These are phyloP conservation scores for Avena insularis DNA, from an alignment of 176 grass and related monocot species.

Conservation along the genomic window DNA sequence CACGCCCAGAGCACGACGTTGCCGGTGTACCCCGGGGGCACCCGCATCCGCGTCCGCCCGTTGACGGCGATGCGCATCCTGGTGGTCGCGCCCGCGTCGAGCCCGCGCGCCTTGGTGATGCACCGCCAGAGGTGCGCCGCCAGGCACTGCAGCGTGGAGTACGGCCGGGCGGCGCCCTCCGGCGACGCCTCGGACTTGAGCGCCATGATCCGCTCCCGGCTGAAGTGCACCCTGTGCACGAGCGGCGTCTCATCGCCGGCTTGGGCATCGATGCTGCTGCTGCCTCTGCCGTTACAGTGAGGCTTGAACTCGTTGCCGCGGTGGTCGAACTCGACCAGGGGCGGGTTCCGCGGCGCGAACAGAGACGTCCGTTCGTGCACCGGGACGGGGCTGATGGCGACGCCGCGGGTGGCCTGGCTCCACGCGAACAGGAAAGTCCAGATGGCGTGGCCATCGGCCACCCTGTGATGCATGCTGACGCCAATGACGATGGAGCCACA, in stretches of 20 bases:
- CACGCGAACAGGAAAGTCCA: constrained; percentile 7
- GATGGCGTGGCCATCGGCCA: not conserved
- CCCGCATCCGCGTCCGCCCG: not conserved
- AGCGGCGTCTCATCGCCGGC: not conserved
- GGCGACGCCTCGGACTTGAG: not conserved
- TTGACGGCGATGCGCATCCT: not conserved
- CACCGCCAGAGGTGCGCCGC: constrained; percentile 29
- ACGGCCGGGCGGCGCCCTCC: not conserved
- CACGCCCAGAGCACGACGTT: constrained; percentile 30
- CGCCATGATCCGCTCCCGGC: not conserved
- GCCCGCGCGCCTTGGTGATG: not conserved
- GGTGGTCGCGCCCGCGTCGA: not conserved
- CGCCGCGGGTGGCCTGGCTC: constrained; percentile 10
- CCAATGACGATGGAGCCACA: not conserved
- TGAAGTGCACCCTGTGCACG: not conserved
- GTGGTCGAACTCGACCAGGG: not conserved
- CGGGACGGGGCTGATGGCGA: not conserved
- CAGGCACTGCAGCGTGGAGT: constrained; percentile 19
- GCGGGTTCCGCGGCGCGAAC: not conserved
- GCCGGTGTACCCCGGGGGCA: constrained; percentile 13
- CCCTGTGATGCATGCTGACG: not conserved
- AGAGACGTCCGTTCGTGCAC: not conserved
- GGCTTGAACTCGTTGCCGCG: constrained; percentile 22
- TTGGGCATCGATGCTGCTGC: fast-evolving
- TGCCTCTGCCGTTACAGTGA: no score